Evolutionary conservation across 768 basidiomycete species (phyloP), one percentile per base, ranked within the genome.

Genomic region (Exsudoporus frostii): DNA sequence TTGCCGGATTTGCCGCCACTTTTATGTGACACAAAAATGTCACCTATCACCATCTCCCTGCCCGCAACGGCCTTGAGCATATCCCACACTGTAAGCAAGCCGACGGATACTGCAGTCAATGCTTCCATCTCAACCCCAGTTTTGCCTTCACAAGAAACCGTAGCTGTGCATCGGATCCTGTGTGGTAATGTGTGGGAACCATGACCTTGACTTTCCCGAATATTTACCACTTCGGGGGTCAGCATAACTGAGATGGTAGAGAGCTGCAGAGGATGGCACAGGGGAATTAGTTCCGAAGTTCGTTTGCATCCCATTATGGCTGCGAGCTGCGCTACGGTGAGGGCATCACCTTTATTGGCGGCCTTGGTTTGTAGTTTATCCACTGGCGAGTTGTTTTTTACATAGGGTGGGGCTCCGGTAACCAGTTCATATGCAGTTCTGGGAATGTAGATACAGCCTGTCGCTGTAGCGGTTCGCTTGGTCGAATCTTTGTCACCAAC

Each of bases 91-190:
- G 90, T 91, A 49, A 95, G 73, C 30, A 90, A 76, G 6, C 85
- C 85, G 29, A 89, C 75, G 1, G 84, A 84, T 9, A 91, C 92
- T 22, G 86, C 86, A n/a, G 86, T 90, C 51, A 95, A 67, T 22
- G 92, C 93, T 71, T 97, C 95, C 88, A 98, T 93, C 74, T 93
- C 91, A 19, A 93, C 90, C 5, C 93, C 89, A 14, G 92, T 92
- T 67, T 84, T 85, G 14, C 90, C 88, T 67, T 85, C 80, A 58
- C 86, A 89, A 37, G 84, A 75, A 33, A 91, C 88, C 8, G 81
- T 85, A 24, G 85, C 88, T 33, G 72, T 69, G 59, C 87, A 90
- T 29, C 77, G 59, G 46, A 92, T 81, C 61, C 75, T 81, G 68
- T 78, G 77, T 50, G 63, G 72, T 47, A 59, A 45, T 22, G 34